These are phyloP conservation scores for Erysimum pusillum DNA, from an alignment of 441 rosid genomes.

Conservation along the genomic window DNA sequence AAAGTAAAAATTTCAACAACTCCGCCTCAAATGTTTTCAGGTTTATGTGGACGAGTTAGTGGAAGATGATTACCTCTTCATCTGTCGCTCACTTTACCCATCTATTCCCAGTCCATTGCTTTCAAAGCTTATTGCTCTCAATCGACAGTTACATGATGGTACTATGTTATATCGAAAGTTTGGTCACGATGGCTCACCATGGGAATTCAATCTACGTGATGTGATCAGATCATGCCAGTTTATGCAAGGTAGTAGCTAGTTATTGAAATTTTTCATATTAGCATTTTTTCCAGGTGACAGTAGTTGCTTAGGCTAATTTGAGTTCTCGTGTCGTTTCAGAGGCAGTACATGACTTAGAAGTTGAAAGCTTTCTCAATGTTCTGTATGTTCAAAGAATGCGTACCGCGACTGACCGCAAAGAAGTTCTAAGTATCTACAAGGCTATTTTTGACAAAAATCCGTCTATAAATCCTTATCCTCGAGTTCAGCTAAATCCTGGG, in stretches of 20 bases:
- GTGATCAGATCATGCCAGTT: conserved; percentile 93
- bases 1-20: conserved; percentile 15
- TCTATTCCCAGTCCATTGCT: conserved; percentile 74
- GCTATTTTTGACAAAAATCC: conserved; percentile 74
- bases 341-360: conserved; percentile 44
- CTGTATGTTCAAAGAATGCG: conserved; percentile 98
- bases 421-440: conserved; percentile 79
- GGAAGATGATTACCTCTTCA: conserved; percentile 88
- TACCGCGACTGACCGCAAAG: conserved; percentile 81
- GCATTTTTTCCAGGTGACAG: conserved; percentile 22
- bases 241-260: conserved; percentile 65
- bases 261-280: conserved; percentile 20
- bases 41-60: conserved; percentile 93
- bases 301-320: conserved; percentile 33
- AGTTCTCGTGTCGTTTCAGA: conserved; percentile 39
- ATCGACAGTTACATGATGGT: conserved; percentile 84
- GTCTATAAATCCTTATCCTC: conserved; percentile 80
- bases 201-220: conserved; percentile 99
- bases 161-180: conserved; percentile 79
- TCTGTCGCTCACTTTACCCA: conserved; percentile 84
- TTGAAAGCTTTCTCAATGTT: conserved; percentile 76
- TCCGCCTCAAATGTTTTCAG: conserved; percentile 55
- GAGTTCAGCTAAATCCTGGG: conserved; percentile 73
- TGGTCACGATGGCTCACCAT: conserved; percentile 95
- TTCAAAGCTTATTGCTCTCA: conserved; percentile 80